A percentile compares a stretch with the other conserved stretches of the same genome.
These are phyloP conservation scores for Lagenidium sp. DNA, from an alignment of 352 stramenopile genomes.

Conservation along the genomic window DNA sequence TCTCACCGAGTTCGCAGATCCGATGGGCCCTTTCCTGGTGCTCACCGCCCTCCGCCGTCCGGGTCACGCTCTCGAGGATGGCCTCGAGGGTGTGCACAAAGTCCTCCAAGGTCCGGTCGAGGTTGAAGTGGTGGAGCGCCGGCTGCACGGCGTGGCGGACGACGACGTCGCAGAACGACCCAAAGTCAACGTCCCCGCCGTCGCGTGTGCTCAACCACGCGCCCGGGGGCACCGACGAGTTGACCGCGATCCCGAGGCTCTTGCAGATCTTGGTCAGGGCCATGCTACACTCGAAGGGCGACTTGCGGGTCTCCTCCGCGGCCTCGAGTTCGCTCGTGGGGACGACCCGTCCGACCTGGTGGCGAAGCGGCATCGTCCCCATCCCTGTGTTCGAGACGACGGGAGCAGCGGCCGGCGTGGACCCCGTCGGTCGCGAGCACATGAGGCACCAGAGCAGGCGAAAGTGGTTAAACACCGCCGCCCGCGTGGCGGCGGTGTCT, in stretches of 20 bases:
- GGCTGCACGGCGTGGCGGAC: constrained; percentile 36
- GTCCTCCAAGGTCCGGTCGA: constrained; percentile 27
- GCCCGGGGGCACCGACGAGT: constrained; percentile 2
- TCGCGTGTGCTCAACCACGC: constrained; percentile 7
- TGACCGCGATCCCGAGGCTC: constrained; percentile 29
- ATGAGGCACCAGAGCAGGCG: constrained; percentile 34
- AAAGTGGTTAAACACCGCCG: constrained; percentile 23
- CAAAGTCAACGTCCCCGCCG: constrained; percentile 27
- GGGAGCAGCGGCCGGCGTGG: no score
- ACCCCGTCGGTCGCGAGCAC: background rate
- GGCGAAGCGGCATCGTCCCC: no score
- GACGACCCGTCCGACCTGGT: no score
- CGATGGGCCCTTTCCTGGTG: background rate
- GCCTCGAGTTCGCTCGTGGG: constrained; percentile 1
- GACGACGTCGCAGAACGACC: constrained; percentile 35
- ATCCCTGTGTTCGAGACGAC: no score
- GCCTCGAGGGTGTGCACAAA: constrained; percentile 33
- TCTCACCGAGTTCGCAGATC: constrained; percentile 33
- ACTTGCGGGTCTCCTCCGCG: constrained; percentile 10
- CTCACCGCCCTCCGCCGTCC: no score
- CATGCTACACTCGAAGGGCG: constrained; percentile 45
- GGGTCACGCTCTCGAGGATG: constrained; percentile 28
- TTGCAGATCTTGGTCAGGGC: constrained; percentile 52
- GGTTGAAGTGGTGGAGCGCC: constrained; percentile 36
- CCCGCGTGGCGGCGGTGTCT: constrained; percentile 18